Percentiles rank a stretch among this genome's conserved stretches.
phyloP scores from a whole-genome alignment of 257 asterid species.

The Misopates orontium region DNA sequence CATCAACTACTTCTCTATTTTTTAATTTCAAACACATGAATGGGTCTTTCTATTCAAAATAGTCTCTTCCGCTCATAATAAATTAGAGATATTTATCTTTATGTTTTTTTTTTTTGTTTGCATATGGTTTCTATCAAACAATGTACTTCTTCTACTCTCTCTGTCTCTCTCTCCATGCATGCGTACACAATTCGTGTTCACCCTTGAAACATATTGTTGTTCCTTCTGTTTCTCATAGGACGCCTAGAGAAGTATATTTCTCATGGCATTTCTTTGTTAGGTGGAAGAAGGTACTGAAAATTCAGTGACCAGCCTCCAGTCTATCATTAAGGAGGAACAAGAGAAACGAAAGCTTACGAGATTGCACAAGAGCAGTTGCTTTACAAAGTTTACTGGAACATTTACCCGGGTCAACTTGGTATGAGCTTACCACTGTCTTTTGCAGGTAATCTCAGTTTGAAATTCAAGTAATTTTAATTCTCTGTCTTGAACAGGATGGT shows the following conservation, averaged over 20 bases:
- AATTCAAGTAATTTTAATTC: slow-evolving; percentile 16
- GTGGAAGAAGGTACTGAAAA: slow-evolving; percentile 57
- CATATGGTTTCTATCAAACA: background rate
- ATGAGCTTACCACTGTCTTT: slow-evolving; percentile 28
- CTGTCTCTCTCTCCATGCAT: background rate
- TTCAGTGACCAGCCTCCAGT: slow-evolving; percentile 57
- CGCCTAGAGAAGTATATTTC: background rate
- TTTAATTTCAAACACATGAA: background rate
- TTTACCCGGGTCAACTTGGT: slow-evolving; percentile 84
- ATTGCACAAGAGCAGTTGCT: slow-evolving; percentile 54
- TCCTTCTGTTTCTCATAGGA: slow-evolving; percentile 24
- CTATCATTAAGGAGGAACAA: slow-evolving; percentile 73
- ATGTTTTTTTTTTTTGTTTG: background rate
- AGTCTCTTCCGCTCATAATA: background rate
- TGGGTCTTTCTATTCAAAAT: background rate
- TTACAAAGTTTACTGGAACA: slow-evolving; percentile 80
- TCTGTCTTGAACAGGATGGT: slow-evolving; percentile 73
- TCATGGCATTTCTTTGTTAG: slow-evolving; percentile 39
- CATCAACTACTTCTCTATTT: background rate
- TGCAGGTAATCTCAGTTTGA: slow-evolving; percentile 16
- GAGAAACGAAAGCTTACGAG: slow-evolving; percentile 62
- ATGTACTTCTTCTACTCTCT: background rate
- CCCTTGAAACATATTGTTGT: background rate
- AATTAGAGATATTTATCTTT: background rate
- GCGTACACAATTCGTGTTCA: background rate